These are phyloP conservation scores for Leishmania gerbilli DNA, from an alignment of 208 protist species.

Conservation along the genomic window DNA sequence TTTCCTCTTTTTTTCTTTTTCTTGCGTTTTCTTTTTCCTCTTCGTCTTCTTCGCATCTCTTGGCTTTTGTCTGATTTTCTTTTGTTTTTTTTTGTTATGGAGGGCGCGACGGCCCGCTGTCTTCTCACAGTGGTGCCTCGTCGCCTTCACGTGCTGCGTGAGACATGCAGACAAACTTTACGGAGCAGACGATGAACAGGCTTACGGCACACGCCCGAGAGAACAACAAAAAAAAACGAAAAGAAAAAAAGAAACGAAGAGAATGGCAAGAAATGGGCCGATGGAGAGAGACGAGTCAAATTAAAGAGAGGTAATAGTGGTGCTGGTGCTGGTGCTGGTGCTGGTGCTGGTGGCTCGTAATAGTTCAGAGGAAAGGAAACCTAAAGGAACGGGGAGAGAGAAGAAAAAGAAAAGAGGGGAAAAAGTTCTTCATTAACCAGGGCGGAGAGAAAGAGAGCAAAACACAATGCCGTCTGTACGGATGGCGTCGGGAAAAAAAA, in stretches of 20 bases:
- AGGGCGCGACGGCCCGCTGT: not conserved
- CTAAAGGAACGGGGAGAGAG: not conserved
- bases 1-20: not conserved
- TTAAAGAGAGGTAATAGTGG: not conserved
- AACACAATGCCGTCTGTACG: not conserved
- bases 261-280: not conserved
- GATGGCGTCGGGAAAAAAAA: not conserved
- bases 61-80: not conserved
- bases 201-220: not conserved
- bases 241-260: not conserved
- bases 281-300: not conserved
- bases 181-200: not conserved
- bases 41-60: not conserved
- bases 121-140: not conserved
- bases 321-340: not conserved
- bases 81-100: not conserved
- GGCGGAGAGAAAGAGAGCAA: not conserved
- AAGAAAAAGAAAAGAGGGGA: not conserved
- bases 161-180: not conserved
- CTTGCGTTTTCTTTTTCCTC: not conserved
- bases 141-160: not conserved
- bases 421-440: not conserved
- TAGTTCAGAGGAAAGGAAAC: conserved; percentile 7
- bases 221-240: not conserved
- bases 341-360: not conserved